Conservation (phyloP, 2,329 filamentous ascomycete genomes). For the Scedosporium aurantiacum region DNA sequence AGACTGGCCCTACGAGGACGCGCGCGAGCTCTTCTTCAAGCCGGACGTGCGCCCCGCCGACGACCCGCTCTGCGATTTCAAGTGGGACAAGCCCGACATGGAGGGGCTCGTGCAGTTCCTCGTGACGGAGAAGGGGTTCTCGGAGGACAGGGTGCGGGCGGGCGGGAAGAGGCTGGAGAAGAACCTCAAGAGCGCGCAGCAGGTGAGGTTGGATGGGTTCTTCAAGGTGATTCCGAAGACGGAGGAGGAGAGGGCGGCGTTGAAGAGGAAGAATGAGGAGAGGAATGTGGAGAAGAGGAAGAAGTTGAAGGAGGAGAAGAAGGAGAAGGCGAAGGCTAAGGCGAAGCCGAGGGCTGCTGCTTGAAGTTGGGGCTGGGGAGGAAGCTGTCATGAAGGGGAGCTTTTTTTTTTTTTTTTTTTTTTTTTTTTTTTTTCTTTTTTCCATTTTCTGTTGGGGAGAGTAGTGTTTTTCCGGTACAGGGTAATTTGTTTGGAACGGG, state of each 20-base stretch:
- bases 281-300: conserved; percentile 90
- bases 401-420: background rate
- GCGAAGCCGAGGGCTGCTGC: conserved; percentile 64
- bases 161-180: conserved; percentile 73
- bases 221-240: conserved; percentile 91
- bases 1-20: conserved; percentile 94
- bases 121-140: conserved; percentile 92
- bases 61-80: conserved; percentile 85
- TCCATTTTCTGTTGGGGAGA: background rate
- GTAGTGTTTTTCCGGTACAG: background rate
- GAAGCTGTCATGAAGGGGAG: background rate
- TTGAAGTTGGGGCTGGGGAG: conserved; percentile 14
- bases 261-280: conserved; percentile 91
- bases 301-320: conserved; percentile 86
- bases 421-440: background rate
- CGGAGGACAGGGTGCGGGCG: conserved; percentile 78
- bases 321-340: conserved; percentile 88
- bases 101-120: conserved; percentile 84
- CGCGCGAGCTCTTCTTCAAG: conserved; percentile 80
- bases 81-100: conserved; percentile 89
- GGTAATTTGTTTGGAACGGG: background rate
- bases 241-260: conserved; percentile 66
- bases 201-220: conserved; percentile 87
- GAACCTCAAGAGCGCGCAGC: conserved; percentile 82
- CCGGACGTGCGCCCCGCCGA: conserved; percentile 80